Evolutionary conservation across 495 filamentous ascomycete genomes (phyloP), one percentile per base, ranked within the genome.

Genomic region (Hypoxylon intermedium): DNA sequence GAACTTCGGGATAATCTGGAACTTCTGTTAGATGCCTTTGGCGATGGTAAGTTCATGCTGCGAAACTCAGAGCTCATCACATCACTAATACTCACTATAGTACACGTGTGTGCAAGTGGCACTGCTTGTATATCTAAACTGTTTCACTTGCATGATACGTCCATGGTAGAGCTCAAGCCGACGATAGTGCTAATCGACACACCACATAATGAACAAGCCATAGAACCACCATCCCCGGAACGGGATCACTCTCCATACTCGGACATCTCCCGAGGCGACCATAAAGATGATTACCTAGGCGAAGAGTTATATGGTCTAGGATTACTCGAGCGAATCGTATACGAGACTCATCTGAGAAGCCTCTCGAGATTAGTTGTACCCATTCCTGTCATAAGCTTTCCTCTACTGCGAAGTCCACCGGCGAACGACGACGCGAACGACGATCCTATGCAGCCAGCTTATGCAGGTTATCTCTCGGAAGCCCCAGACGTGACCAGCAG

Each of bases 181-280:
- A 89, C 88, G 2, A 79, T 95, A 41, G 88, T 92, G 30, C 79
- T 95, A 13, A 80, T 93, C 66, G 89, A 92, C 72, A 85, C 89
- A 26, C 83, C 85, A 33, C 77, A 75, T 56, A 72, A 84, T 37
- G 79, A 84, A 43, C 74, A 74, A 44, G 68, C 79, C 26, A 60
- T 66, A 19, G 77, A 76, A 42, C 51, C 66, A 21, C 28, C 50
- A 16, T 40, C 66, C 11, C 72, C 76, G 41, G 81, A 79, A 45
- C 75, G 78, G 18, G 71, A 76, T 47, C 74, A 79, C 45, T 76
- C 80, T 6, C 66, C 69, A 58, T 67, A 36, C 41, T 60, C 68
- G 18, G 43, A 54, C 28, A 28, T 47, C 5, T 74, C 74, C 16
- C 54, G 64, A 38, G 60, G 63, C 51, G 67, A 73, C 19, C 66